A percentile compares a stretch with the other conserved stretches of the same genome.
phyloP scores from a whole-genome alignment of 192 early-diverging fungal genomes.

The Entophlyctis luteolus region DNA sequence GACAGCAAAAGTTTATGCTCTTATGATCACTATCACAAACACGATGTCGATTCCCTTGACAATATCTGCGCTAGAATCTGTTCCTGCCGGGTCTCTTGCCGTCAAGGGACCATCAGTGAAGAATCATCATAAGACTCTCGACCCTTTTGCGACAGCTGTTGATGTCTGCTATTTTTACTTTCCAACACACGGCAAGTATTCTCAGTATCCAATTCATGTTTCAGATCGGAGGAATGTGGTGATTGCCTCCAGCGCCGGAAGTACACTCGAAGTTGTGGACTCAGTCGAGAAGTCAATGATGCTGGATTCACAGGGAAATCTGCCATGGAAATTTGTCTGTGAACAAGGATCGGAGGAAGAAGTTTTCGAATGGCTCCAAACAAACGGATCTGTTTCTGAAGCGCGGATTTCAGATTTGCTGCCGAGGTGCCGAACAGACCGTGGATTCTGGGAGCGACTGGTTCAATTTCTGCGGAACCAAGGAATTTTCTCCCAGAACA shows the following conservation, averaged over 20 bases:
- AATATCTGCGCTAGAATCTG: neutral
- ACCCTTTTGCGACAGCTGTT: slow-evolving; percentile 2
- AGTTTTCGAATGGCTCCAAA: slow-evolving; percentile 12
- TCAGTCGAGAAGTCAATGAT: slow-evolving; percentile 18
- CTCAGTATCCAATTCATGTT: slow-evolving; percentile 12
- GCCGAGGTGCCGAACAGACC: neutral
- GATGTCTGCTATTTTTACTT: slow-evolving; percentile 12
- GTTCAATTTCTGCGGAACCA: neutral
- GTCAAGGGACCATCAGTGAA: slow-evolving; percentile 13
- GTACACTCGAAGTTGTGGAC: neutral
- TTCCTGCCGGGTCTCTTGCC: slow-evolving; percentile 10
- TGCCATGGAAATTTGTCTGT: slow-evolving; percentile 11
- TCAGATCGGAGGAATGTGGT: slow-evolving; percentile 12
- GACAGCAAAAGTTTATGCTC: slow-evolving; percentile 13
- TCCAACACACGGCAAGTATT: neutral
- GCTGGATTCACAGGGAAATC: slow-evolving; percentile 2
- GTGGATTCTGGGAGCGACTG: neutral
- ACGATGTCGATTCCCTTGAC: slow-evolving; percentile 10
- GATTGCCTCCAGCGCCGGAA: neutral
- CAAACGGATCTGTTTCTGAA: neutral
- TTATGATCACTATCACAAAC: slow-evolving; percentile 21
- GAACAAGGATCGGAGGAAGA: slow-evolving; percentile 4
- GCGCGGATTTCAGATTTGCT: neutral
- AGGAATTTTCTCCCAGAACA: neutral
- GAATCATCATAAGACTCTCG: slow-evolving; percentile 4